phyloP scores from a whole-genome alignment of 345 rosid species.

The Salix caprea region DNA sequence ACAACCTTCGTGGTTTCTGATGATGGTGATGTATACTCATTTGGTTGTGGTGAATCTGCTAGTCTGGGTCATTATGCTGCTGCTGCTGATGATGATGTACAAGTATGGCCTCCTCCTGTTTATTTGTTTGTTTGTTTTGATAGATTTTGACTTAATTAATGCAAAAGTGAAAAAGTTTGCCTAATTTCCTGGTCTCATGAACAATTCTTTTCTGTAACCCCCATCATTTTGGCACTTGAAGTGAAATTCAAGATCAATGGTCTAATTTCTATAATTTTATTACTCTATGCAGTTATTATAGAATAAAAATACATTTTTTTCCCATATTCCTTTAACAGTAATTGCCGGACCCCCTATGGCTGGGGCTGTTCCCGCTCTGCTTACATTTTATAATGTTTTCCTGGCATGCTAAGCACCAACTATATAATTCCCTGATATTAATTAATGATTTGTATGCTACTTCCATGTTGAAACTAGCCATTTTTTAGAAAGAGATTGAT shows the following conservation, averaged over 20 bases:
- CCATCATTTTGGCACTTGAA: neutral
- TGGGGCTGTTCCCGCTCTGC: neutral
- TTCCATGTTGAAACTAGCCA: neutral
- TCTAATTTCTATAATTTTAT: neutral
- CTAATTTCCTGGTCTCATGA: neutral
- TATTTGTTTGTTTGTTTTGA: neutral
- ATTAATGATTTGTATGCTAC: neutral
- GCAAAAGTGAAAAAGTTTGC: neutral
- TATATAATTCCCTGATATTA: neutral
- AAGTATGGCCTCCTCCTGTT: constrained; percentile 32
- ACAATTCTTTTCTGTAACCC: neutral
- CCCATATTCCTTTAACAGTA: neutral
- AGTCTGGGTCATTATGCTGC: constrained; percentile 76
- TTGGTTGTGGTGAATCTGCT: constrained; percentile 88
- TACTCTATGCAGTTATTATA: neutral
- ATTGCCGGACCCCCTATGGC: neutral
- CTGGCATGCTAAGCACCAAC: neutral
- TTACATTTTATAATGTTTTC: neutral
- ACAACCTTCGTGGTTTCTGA: constrained; percentile 89
- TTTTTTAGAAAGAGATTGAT: neutral
- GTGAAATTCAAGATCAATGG: neutral
- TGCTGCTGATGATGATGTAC: constrained; percentile 66
- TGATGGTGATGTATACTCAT: constrained; percentile 87
- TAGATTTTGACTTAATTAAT: neutral
- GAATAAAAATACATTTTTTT: neutral